Conservation (phyloP, 306 rosid species). For the Medicago ruthenica region DNA sequence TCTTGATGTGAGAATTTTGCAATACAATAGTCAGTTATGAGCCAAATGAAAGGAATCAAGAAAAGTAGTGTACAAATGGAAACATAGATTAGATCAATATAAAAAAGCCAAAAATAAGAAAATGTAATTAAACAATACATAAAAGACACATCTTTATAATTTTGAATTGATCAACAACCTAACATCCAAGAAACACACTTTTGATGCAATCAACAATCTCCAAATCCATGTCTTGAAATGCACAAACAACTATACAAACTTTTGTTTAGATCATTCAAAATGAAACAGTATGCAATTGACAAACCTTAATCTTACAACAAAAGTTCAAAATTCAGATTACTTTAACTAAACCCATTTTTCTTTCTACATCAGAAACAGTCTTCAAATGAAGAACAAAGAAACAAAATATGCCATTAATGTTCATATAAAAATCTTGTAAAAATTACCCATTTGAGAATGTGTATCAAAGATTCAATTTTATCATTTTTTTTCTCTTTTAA, state of each 20-base stretch:
- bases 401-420: not conserved
- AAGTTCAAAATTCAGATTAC: too few relatives aligned
- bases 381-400: not conserved
- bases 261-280: constrained; percentile 10
- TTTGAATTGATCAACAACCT: constrained; percentile 10
- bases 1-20: constrained; percentile 48
- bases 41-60: not conserved
- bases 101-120: constrained; percentile 3
- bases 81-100: not conserved
- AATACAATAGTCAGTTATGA: constrained; percentile 37
- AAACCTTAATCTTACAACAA: constrained; percentile 9
- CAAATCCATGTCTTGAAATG: constrained; percentile 31
- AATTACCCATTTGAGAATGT: constrained; percentile 21
- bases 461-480: constrained; percentile 43
- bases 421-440: too few relatives aligned
- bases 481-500: not conserved
- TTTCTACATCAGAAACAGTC: too few relatives aligned
- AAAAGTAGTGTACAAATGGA: not conserved
- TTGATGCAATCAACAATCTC: not conserved
- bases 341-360: not conserved
- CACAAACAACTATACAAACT: constrained; percentile 1
- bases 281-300: not conserved
- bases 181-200: constrained; percentile 20
- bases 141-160: not conserved
- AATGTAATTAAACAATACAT: not conserved